phyloP scores from a whole-genome alignment of 257 asterid species.

The Fraxinus pennsylvanica region DNA sequence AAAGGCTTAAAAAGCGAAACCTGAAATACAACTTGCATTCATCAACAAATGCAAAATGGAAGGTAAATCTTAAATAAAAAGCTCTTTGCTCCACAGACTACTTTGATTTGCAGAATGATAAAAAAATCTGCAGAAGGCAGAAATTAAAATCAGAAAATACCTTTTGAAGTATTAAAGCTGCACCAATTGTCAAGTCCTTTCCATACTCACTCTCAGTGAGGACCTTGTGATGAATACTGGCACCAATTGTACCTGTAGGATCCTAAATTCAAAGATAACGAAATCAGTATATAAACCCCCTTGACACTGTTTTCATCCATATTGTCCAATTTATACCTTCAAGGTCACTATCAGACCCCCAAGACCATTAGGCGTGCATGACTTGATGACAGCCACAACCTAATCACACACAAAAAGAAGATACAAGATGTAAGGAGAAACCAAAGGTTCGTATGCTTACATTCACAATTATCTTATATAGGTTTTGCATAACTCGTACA shows the following conservation, averaged over 20 bases:
- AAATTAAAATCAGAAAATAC: conserved; percentile 39
- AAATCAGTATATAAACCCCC: conserved; percentile 34
- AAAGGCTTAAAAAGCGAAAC: conserved; percentile 75
- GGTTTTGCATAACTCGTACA: conserved; percentile 15
- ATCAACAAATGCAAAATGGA: conserved; percentile 26
- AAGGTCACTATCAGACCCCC: conserved; percentile 75
- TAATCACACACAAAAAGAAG: conserved; percentile 36
- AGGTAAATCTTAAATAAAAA: conserved; percentile 5
- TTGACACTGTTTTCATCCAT: neutral
- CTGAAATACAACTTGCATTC: conserved; percentile 48
- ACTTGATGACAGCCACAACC: conserved; percentile 84
- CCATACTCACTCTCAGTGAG: conserved; percentile 55
- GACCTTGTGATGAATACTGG: conserved; percentile 79
- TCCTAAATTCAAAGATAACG: conserved; percentile 49
- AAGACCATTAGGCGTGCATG: conserved; percentile 69
- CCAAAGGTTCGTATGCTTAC: conserved; percentile 2
- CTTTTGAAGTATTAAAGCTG: conserved; percentile 75
- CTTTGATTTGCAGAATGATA: neutral
- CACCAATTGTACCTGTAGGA: conserved; percentile 84
- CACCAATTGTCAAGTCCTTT: conserved; percentile 60
- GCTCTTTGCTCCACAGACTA: conserved; percentile 11
- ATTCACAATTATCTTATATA: neutral
- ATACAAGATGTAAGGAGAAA: conserved; percentile 19
- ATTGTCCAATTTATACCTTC: conserved; percentile 52
- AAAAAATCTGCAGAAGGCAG: conserved; percentile 6